Conservation (phyloP, 2,329 filamentous ascomycete species). For the Dothideomycetidae sp. region DNA sequence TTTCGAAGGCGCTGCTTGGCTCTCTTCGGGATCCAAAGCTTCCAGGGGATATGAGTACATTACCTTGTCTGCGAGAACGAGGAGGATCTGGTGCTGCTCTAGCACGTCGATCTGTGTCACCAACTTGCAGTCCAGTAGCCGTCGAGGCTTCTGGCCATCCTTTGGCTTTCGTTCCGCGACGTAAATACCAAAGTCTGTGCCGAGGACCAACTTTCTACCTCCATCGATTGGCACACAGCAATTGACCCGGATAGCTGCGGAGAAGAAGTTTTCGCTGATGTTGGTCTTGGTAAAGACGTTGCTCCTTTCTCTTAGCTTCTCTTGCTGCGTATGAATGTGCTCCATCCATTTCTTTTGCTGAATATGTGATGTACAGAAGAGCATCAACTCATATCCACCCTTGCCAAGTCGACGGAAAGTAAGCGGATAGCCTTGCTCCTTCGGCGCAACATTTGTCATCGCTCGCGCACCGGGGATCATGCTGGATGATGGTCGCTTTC, state of each 20-base stretch:
- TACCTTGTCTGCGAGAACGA: constrained; percentile 87
- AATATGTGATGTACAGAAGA: constrained; percentile 74
- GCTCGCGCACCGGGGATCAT: constrained; percentile 48
- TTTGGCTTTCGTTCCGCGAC: constrained; percentile 82
- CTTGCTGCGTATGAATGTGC: constrained; percentile 81
- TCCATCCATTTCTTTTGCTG: constrained; percentile 95
- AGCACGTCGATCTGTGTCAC: constrained; percentile 94
- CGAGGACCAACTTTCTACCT: constrained; percentile 84
- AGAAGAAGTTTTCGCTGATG: constrained; percentile 79
- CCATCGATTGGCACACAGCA: constrained; percentile 92
- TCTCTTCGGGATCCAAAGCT: constrained; percentile 70
- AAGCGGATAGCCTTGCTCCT: constrained; percentile 75
- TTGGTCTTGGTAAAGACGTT: constrained; percentile 56
- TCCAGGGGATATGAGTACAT: constrained; percentile 79
- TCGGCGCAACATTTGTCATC: constrained; percentile 36
- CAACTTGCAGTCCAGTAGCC: constrained; percentile 70
- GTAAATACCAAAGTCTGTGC: constrained; percentile 88
- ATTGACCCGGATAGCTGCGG: constrained; percentile 75
- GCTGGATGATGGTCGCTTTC: constrained; percentile 80
- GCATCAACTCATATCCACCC: constrained; percentile 80
- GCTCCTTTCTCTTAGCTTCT: constrained; percentile 62
- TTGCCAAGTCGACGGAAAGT: constrained; percentile 94
- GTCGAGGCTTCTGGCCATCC: constrained; percentile 59
- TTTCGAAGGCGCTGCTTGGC: constrained; percentile 57
- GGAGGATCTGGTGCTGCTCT: constrained; percentile 82